Evolutionary conservation across 805 yeast species (phyloP).

Genomic region (Metschnikowia orientalis): DNA sequence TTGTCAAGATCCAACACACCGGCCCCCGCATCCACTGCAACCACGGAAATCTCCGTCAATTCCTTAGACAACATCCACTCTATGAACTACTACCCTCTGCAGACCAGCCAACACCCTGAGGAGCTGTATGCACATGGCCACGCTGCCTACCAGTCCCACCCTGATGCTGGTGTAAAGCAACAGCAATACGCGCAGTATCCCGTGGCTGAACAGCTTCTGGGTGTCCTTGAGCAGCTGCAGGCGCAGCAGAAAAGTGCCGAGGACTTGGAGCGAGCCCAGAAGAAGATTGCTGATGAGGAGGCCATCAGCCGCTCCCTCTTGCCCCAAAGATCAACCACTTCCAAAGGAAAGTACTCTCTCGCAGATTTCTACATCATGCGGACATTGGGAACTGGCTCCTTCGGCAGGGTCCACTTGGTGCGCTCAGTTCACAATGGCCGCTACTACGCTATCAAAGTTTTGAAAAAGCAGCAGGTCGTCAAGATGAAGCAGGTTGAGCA

Average conservation of each 20-base stretch:
- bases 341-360: constrained; percentile 55
- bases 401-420: constrained; percentile 57
- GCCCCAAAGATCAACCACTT: constrained; percentile 21
- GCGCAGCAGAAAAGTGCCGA: constrained; percentile 6
- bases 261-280: constrained; percentile 4
- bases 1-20: constrained; percentile 11
- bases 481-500: constrained; percentile 63
- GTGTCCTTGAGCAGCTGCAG: constrained; percentile 2
- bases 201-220: neutral
- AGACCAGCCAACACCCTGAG: constrained; percentile 1
- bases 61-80: constrained; percentile 11
- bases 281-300: constrained; percentile 12
- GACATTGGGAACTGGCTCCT: constrained; percentile 58
- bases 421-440: constrained; percentile 56
- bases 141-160: constrained; percentile 1
- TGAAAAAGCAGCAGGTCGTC: constrained; percentile 54
- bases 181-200: constrained; percentile 5
- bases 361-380: constrained; percentile 53
- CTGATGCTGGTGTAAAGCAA: constrained; percentile 2
- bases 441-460: constrained; percentile 56
- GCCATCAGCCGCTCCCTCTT: constrained; percentile 18
- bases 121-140: constrained; percentile 3
- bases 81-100: constrained; percentile 14
- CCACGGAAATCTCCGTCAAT: constrained; percentile 10
- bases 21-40: constrained; percentile 5